These are phyloP conservation scores for Bauhinia variegata DNA, from an alignment of 306 rosid genomes.

Conservation along the genomic window DNA sequence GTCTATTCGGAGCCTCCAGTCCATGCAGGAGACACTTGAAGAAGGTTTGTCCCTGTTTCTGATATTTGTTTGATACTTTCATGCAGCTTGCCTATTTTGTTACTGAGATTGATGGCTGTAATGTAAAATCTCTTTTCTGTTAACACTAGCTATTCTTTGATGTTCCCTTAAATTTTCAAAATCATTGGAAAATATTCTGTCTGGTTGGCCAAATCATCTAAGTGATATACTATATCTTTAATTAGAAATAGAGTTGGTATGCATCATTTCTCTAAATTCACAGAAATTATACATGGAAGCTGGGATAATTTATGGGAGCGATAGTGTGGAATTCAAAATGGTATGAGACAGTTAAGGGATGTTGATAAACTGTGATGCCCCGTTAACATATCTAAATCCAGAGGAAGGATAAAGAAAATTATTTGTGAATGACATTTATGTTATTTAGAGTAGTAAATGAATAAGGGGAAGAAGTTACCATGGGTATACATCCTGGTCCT, in stretches of 20 bases:
- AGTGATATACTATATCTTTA: background rate
- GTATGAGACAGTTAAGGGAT: background rate
- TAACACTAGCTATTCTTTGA: background rate
- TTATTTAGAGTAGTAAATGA: no score
- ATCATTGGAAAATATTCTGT: conserved; percentile 21
- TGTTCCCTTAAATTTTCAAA: conserved; percentile 1
- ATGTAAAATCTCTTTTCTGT: no score
- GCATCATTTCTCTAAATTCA: background rate
- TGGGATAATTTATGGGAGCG: no score
- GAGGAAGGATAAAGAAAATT: background rate
- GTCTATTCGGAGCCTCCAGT: conserved; percentile 69
- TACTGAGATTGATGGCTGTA: conserved; percentile 3
- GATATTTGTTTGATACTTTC: conserved; percentile 17
- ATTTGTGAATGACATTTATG: no score
- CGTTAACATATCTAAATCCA: background rate
- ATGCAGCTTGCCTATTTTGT: conserved; percentile 22
- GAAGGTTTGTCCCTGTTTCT: conserved; percentile 60
- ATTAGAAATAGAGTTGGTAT: background rate
- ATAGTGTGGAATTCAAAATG: no score
- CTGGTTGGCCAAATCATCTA: background rate
- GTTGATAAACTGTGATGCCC: background rate
- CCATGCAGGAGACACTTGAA: conserved; percentile 77
- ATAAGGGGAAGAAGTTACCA: no score
- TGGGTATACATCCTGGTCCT: background rate
- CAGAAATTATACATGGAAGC: background rate